A percentile compares a stretch with the other conserved stretches of the same genome.
Evolutionary conservation across 768 basidiomycete genomes (phyloP).

Genomic region (Heimioporus sp.): DNA sequence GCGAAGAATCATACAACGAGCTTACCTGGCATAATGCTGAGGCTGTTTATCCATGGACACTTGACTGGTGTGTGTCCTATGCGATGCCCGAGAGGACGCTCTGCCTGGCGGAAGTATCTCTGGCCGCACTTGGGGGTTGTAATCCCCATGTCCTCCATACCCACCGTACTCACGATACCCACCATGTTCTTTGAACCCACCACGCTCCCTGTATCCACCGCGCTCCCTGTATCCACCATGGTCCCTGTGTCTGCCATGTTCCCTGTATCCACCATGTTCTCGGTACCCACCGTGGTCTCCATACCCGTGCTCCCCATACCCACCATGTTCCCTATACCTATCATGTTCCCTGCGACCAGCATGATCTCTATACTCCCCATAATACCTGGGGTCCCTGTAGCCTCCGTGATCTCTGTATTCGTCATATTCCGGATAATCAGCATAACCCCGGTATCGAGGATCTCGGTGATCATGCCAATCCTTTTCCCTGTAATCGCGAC

Average conservation of each 20-base stretch:
- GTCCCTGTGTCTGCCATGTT: conserved; percentile 5
- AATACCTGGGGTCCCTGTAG: conserved; percentile 5
- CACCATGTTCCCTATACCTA: conserved; percentile 2
- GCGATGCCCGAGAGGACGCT: conserved; percentile 26
- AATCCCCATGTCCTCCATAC: conserved; percentile 16
- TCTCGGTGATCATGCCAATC: conserved; percentile 20
- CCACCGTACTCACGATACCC: conserved; percentile 7
- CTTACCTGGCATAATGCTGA: conserved; percentile 22
- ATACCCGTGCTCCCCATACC: conserved; percentile 6
- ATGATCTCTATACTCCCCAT: conserved; percentile 10
- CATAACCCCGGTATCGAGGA: conserved; percentile 17
- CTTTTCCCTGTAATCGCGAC: conserved; percentile 21
- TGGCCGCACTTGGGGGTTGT: conserved; percentile 9
- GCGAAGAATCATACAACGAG: background rate
- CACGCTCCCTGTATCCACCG: conserved; percentile 2
- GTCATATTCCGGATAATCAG: conserved; percentile 11
- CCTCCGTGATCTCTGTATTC: conserved; percentile 15
- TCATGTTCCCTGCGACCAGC: conserved; percentile 6
- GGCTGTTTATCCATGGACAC: conserved; percentile 12
- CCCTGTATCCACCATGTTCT: conserved; percentile 9
- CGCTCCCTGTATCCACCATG: conserved; percentile 16
- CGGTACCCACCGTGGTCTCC: conserved; percentile 11
- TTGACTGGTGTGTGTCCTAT: conserved; percentile 23
- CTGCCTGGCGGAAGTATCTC: conserved; percentile 19
- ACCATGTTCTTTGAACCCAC: background rate